Conservation (phyloP, 148 eudicot species). For the Simmondsia chinensis region DNA sequence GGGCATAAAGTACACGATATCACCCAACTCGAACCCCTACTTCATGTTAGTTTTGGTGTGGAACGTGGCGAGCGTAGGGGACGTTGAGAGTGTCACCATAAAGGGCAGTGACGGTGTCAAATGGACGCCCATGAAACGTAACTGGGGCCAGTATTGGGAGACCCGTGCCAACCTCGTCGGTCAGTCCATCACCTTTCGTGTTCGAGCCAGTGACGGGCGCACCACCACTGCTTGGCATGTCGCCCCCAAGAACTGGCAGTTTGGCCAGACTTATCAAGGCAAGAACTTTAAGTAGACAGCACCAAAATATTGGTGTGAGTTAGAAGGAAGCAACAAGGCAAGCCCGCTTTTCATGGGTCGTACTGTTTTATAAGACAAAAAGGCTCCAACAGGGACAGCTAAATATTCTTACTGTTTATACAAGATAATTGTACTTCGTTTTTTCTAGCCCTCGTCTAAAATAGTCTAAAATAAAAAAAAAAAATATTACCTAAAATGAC, state of each 20-base stretch:
- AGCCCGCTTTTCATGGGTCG: no score
- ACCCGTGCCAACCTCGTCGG: constrained; percentile 30
- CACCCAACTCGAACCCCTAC: constrained; percentile 32
- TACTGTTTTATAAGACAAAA: no score
- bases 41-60: constrained; percentile 42
- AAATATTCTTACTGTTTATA: no score
- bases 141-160: constrained; percentile 72
- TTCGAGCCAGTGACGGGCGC: constrained; percentile 39
- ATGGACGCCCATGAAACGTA: constrained; percentile 44
- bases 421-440: no score
- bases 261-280: constrained; percentile 59
- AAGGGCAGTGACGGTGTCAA: constrained; percentile 31
- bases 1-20: constrained; percentile 61
- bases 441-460: no score
- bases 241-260: constrained; percentile 41
- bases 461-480: no score
- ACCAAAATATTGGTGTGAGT: neutral
- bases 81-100: constrained; percentile 31
- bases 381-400: no score
- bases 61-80: constrained; percentile 81
- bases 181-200: constrained; percentile 39
- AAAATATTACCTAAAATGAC: no score
- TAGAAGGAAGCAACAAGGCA: no score
- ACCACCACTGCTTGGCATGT: constrained; percentile 36
- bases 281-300: constrained; percentile 26